Evolutionary conservation across 2,329 filamentous ascomycete genomes (phyloP), one percentile per base, ranked within the genome.

Genomic region (Chaetoscypha palmicola): DNA sequence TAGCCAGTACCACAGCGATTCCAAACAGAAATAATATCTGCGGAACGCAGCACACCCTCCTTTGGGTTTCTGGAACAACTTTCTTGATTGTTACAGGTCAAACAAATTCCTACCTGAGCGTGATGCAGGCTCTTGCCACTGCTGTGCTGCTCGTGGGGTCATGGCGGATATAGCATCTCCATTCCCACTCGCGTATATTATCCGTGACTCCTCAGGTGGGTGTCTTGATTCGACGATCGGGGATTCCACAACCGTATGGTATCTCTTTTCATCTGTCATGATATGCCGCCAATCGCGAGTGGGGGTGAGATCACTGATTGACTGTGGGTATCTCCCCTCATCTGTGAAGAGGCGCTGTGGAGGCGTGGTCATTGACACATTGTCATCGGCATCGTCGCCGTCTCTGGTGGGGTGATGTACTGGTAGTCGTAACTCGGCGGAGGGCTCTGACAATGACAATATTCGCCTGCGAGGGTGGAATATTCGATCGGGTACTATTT

Each of bases 221-320:
- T 33, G 8, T 5, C 8, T 9, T 16, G 19, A 19, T 20, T 26
- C 24, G 11, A 10, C 19, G 16, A 19, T 12, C 19, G 37, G 12
- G 19, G 34, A 30, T 37, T 40, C 37, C 14, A 47, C 39, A 4
- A 41, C 36, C 5, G 36, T 44, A 2, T 40, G 45, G 19, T 47
- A 47, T 40, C 45, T 36, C 23, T 47, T 41, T 26, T 43, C 40
- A 22, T 47, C 45, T 11, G 26, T 38, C 45, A 47, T 47, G 11
- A 41, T 28, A 38, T 44, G 23, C 7, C 17, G 11, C 22, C 9
- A 14, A 11, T 38, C 21, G 11, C 2, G 10, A 21, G 31, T 16
- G 7, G 31, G 5, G 9, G 22, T 20, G 14, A 39, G n/a, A 9
- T 39, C 37, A n/a, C 24, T 30, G 14, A 39, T 19, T 19, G 37